Base-by-base conservation (phyloP, 73 alveolate genomes). In the Paraurostyla sp. region DNA sequence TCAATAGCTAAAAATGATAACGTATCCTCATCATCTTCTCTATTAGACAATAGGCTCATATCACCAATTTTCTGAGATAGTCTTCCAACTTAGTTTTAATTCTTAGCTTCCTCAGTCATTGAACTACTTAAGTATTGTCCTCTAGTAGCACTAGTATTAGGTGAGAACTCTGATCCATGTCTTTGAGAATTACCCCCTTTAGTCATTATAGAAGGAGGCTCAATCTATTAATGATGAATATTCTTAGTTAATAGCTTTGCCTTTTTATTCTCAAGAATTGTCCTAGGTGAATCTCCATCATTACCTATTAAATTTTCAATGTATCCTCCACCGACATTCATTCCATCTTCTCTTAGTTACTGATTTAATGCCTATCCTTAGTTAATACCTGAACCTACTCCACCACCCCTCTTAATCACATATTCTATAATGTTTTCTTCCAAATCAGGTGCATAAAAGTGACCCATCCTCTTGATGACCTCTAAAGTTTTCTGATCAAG, bases 21-120 rank as follows among this genome's bases (percentile, higher is more conserved):
- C 30, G 33, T 73, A 23, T 73, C 86, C 29, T 73, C 86, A 48
- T 73, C 86, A 2, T 73, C 86, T 6, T 73, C 86, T 73, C 46
- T 73, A 38, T 48, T 43, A 16, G 65, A 48, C 22, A 73, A 3
- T 6, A 65, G 40, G 46, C 86, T 49, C 71, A 48, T 48, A 48
- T 73, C 86, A 23, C 32, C 71, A 4, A 73, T 71, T 73, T 73
- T 73, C 27, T 73, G 46, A 16, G 32, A 35, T 11, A 73, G 25
- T 73, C 46, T 65, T 16, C 82, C 58, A 38, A 16, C 7, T 35
- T n/a, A n/a, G n/a, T 33, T 38, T 6, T 6, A 4, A 1, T 36
- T 38, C 42, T 38, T 35, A 16, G 41, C 32, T 65, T 65, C 82
- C 46, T 65, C 38, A 7, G 32, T n/a, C n/a, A n/a, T n/a, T n/a